Evolutionary conservation across 2,329 filamentous ascomycete species (phyloP).

Genomic region (Penicillium brasilianum): DNA sequence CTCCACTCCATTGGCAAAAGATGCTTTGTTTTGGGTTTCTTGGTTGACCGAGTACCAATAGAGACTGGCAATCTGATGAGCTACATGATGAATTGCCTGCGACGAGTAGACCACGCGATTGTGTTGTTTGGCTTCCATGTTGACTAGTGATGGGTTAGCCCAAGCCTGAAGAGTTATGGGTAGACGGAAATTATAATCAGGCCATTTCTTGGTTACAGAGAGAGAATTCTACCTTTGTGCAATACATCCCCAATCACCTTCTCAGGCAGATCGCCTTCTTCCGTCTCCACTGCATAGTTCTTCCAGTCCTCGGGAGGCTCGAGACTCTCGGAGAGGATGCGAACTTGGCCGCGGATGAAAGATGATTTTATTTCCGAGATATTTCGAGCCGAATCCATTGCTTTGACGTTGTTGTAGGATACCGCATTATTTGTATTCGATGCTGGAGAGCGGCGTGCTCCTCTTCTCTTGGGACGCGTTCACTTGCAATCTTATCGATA

Average conservation of each 20-base stretch:
- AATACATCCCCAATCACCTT: conserved; percentile 57
- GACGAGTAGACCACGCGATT: conserved; percentile 59
- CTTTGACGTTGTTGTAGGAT: conserved; percentile 6
- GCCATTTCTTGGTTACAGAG: background rate
- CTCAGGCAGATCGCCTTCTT: conserved; percentile 53
- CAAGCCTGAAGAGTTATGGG: too few relatives aligned
- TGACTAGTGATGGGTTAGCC: conserved; percentile 46
- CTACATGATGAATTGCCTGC: conserved; percentile 61
- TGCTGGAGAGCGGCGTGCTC: background rate
- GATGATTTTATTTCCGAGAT: conserved; percentile 57
- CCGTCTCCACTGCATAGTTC: conserved; percentile 47
- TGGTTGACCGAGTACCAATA: conserved; percentile 58
- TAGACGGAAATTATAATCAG: background rate
- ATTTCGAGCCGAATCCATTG: conserved; percentile 49
- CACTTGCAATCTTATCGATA: conserved; percentile 21
- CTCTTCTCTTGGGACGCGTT: conserved; percentile 13
- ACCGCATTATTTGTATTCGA: background rate
- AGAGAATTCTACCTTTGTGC: conserved; percentile 51
- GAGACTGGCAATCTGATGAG: conserved; percentile 60
- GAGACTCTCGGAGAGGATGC: conserved; percentile 56
- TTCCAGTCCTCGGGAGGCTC: conserved; percentile 54
- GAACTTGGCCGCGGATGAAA: conserved; percentile 58
- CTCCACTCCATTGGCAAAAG: conserved; percentile 40
- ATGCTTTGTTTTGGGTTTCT: conserved; percentile 33
- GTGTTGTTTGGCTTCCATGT: conserved; percentile 57